Conservation (phyloP, 192 early-diverging fungal genomes). For the Coemansia sp. region DNA sequence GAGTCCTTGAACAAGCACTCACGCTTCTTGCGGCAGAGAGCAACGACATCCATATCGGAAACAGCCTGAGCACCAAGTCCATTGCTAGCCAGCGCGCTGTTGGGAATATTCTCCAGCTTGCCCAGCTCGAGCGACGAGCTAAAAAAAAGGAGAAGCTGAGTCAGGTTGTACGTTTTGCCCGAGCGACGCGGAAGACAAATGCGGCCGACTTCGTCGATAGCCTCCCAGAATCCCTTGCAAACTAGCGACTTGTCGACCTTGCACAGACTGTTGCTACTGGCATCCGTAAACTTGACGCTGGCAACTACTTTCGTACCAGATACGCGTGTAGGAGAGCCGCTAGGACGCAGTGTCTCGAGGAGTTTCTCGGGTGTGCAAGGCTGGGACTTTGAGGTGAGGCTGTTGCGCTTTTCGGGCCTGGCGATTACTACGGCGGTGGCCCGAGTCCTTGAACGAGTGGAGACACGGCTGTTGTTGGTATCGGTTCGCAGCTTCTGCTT, state of each 20-base stretch:
- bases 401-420: not conserved
- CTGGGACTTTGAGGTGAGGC: not conserved
- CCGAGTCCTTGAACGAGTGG: not conserved
- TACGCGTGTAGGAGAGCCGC: slow-evolving; percentile 44
- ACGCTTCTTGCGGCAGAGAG: slow-evolving; percentile 38
- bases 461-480: not conserved
- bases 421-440: not conserved
- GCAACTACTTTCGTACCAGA: slow-evolving; percentile 39
- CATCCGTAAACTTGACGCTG: slow-evolving; percentile 24
- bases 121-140: slow-evolving; percentile 31
- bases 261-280: slow-evolving; percentile 18
- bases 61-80: not conserved
- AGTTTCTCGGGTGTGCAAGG: slow-evolving; percentile 34
- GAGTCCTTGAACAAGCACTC: slow-evolving; percentile 41
- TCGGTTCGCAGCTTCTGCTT: not conserved
- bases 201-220: slow-evolving; percentile 25
- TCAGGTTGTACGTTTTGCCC: slow-evolving; percentile 53
- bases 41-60: slow-evolving; percentile 14
- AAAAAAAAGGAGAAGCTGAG: slow-evolving; percentile 42
- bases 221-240: slow-evolving; percentile 51
- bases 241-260: slow-evolving; percentile 52
- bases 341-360: slow-evolving; percentile 25
- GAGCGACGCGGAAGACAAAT: slow-evolving; percentile 47
- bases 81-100: not conserved
- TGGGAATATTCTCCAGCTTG: slow-evolving; percentile 21